phyloP scores from a whole-genome alignment of 1,139 yeast genomes.

The Hansenula lynferdii region DNA sequence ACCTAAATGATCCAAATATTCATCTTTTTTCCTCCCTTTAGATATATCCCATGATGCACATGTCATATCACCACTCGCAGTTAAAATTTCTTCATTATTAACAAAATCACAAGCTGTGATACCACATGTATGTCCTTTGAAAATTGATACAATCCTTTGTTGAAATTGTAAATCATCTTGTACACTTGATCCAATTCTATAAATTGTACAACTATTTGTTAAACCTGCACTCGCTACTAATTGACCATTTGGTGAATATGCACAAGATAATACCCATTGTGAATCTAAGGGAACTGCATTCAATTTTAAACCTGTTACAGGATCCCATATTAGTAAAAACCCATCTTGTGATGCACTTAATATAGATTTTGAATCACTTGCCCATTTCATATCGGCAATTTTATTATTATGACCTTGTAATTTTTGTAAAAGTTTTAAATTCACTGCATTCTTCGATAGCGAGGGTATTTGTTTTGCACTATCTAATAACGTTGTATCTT shows the following conservation, averaged over 20 bases:
- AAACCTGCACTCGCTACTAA: slow-evolving; percentile 79
- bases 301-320: slow-evolving; percentile 64
- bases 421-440: slow-evolving; percentile 32
- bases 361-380: slow-evolving; percentile 50
- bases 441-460: slow-evolving; percentile 20
- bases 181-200: slow-evolving; percentile 32
- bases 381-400: slow-evolving; percentile 67
- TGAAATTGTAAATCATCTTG: slow-evolving; percentile 30
- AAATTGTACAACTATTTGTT: slow-evolving; percentile 73
- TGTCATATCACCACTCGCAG: slow-evolving; percentile 84
- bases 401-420: slow-evolving; percentile 76
- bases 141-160: slow-evolving; percentile 45
- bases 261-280: slow-evolving; percentile 78
- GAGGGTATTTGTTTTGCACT: slow-evolving; percentile 30
- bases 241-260: slow-evolving; percentile 60
- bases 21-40: slow-evolving; percentile 48
- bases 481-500: slow-evolving; percentile 41
- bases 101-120: slow-evolving; percentile 72
- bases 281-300: slow-evolving; percentile 68
- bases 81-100: slow-evolving; percentile 49
- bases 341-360: slow-evolving; percentile 88
- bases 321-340: slow-evolving; percentile 79
- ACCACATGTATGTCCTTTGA: slow-evolving; percentile 82
- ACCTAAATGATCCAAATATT: slow-evolving; percentile 72
- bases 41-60: slow-evolving; percentile 77